A percentile compares a stretch with the other conserved stretches of the same genome.
Conservation (phyloP, 495 filamentous ascomycete genomes). For the Neurospora sp. region DNA sequence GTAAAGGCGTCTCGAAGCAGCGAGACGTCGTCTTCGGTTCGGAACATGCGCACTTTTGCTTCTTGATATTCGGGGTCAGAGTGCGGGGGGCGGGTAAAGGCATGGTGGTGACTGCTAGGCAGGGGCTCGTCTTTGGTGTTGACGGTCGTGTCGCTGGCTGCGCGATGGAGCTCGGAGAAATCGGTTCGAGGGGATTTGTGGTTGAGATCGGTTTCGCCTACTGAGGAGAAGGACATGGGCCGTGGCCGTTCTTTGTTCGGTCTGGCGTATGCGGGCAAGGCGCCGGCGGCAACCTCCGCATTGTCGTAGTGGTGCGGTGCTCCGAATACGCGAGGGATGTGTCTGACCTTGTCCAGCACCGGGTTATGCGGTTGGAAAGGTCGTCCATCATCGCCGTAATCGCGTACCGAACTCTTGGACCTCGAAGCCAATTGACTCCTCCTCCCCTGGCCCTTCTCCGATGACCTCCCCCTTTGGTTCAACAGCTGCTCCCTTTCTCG, state of each 20-base stretch:
- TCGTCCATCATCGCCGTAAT: background rate
- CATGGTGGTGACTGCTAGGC: background rate
- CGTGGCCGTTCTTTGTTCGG: slow-evolving; percentile 10
- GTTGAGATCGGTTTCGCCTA: slow-evolving; percentile 10
- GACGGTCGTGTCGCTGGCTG: slow-evolving; percentile 9
- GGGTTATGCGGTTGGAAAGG: slow-evolving; percentile 7
- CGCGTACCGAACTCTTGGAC: background rate
- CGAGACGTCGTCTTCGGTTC: slow-evolving; percentile 1
- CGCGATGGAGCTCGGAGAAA: slow-evolving; percentile 3
- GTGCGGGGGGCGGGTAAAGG: slow-evolving; percentile 1
- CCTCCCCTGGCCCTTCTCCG: background rate
- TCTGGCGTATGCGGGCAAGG: background rate
- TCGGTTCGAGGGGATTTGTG: slow-evolving; percentile 5
- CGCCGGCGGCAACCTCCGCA: slow-evolving; percentile 1
- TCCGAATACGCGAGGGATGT: background rate
- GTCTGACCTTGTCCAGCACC: slow-evolving; percentile 1
- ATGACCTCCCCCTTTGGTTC: background rate
- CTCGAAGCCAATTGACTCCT: background rate
- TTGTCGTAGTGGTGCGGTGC: background rate
- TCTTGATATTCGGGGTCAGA: slow-evolving; percentile 9
- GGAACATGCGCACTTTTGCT: slow-evolving; percentile 8
- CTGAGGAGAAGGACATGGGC: slow-evolving; percentile 8
- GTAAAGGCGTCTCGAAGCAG: slow-evolving; percentile 8
- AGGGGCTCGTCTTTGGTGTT: slow-evolving; percentile 8
- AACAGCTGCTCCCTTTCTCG: background rate